Conservation (phyloP, 2,329 filamentous ascomycete genomes). For the Microthyrium microscopicum region DNA sequence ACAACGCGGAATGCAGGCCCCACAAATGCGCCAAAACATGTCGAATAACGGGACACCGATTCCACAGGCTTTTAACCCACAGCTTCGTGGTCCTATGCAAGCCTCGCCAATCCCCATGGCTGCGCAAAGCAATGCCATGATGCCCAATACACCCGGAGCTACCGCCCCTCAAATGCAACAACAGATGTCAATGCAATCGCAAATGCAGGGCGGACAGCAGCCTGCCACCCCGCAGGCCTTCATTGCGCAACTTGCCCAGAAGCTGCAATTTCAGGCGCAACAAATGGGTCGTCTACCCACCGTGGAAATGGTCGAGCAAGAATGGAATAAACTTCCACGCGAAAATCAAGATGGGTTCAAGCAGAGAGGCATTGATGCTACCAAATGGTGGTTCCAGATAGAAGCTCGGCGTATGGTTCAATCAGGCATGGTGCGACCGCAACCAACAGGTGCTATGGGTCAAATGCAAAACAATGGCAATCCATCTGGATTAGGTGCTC, state of each 20-base stretch:
- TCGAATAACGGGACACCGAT: constrained; percentile 26
- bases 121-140: constrained; percentile 13
- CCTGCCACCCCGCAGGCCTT: constrained; percentile 6
- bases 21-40: constrained; percentile 17
- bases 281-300: constrained; percentile 7
- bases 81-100: constrained; percentile 34
- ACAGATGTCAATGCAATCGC: constrained; percentile 16
- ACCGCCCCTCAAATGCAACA: constrained; percentile 10
- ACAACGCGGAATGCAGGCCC: constrained; percentile 9
- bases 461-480: neutral
- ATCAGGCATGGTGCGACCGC: neutral
- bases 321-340: constrained; percentile 6
- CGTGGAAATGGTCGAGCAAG: neutral
- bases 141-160: neutral
- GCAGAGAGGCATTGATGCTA: constrained; percentile 8
- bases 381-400: neutral
- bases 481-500: constrained; percentile 10
- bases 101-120: constrained; percentile 29
- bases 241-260: constrained; percentile 11
- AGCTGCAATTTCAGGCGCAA: constrained; percentile 17
- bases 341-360: neutral
- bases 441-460: neutral
- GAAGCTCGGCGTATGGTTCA: neutral
- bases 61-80: constrained; percentile 27
- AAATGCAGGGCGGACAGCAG: constrained; percentile 9